Evolutionary conservation across 169 alveolate genomes (phyloP).

Genomic region (Cryptosporidium sp.): DNA sequence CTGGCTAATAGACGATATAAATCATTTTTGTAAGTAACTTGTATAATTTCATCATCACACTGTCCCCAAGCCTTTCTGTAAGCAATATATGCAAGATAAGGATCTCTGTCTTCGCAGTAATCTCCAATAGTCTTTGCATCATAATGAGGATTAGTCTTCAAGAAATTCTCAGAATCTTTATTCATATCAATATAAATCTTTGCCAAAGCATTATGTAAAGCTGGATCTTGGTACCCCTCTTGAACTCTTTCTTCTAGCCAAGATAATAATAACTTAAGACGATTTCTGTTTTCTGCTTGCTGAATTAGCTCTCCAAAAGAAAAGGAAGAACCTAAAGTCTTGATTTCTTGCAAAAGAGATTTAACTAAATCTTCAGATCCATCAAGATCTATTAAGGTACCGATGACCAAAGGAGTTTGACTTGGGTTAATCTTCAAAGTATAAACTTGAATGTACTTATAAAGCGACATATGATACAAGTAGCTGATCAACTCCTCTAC

Average conservation of each 20-base stretch:
- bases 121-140: conserved; percentile 97
- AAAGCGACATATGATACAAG: conserved; percentile 94
- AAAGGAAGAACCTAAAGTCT: conserved; percentile 92
- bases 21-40: conserved; percentile 95
- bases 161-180: conserved; percentile 95
- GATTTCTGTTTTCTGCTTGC: conserved; percentile 97
- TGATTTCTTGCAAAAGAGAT: conserved; percentile 89
- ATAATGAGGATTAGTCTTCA: conserved; percentile 95
- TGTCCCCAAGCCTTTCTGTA: conserved; percentile 98
- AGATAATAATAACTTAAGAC: conserved; percentile 93
- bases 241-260: conserved; percentile 98
- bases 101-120: conserved; percentile 99
- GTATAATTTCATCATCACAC: conserved; percentile 96
- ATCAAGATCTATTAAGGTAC: conserved; percentile 97
- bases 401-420: conserved; percentile 97
- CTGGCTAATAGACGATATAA: conserved; percentile 96
- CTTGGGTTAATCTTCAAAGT: conserved; percentile 95
- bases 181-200: conserved; percentile 97
- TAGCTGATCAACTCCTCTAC: conserved; percentile 97
- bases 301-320: conserved; percentile 96
- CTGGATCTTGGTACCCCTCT: conserved; percentile 96
- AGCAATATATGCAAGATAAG: conserved; percentile 98
- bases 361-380: conserved; percentile 97
- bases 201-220: conserved; percentile 98
- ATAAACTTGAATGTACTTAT: conserved; percentile 97